Percentiles rank a stretch among this genome's conserved stretches.
These are phyloP conservation scores for Flueggea neowawraea DNA, from an alignment of 441 rosid genomes.

Conservation along the genomic window DNA sequence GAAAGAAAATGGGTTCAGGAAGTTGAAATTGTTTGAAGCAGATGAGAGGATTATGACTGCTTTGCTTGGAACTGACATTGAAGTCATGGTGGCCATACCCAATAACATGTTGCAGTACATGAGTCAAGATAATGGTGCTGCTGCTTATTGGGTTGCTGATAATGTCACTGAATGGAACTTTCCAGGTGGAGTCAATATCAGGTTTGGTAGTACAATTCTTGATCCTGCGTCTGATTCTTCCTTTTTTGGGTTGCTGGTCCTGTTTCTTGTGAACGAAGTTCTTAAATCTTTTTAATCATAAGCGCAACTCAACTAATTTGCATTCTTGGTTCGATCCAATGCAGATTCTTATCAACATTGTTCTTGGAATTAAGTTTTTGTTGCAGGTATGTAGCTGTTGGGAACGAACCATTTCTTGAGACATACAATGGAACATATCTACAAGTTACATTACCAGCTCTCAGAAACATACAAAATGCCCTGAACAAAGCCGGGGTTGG, in stretches of 20 bases:
- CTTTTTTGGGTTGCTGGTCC: no score
- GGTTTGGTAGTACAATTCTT: slow-evolving; percentile 28
- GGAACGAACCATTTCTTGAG: slow-evolving; percentile 85
- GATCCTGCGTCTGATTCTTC: no score
- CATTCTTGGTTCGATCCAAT: no score
- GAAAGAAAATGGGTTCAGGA: slow-evolving; percentile 70
- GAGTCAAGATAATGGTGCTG: slow-evolving; percentile 49
- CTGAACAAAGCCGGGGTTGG: slow-evolving; percentile 64
- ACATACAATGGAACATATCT: slow-evolving; percentile 56
- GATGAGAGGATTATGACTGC: slow-evolving; percentile 72
- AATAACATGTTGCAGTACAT: slow-evolving; percentile 62
- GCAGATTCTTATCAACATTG: no score
- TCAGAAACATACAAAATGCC: slow-evolving; percentile 74
- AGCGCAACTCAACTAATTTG: no score
- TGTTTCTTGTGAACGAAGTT: background rate
- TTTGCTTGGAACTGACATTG: slow-evolving; percentile 67
- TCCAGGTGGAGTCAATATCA: slow-evolving; percentile 59
- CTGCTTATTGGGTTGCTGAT: slow-evolving; percentile 67
- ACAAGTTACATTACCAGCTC: slow-evolving; percentile 62
- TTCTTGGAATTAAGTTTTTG: background rate
- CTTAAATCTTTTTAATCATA: background rate
- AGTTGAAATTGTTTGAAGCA: slow-evolving; percentile 80
- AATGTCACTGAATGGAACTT: slow-evolving; percentile 68
- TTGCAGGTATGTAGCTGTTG: slow-evolving; percentile 75
- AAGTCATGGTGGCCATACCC: slow-evolving; percentile 94